Evolutionary conservation across 805 yeast genomes (phyloP).

Genomic region (Wickerhamomyces rabaulensis): DNA sequence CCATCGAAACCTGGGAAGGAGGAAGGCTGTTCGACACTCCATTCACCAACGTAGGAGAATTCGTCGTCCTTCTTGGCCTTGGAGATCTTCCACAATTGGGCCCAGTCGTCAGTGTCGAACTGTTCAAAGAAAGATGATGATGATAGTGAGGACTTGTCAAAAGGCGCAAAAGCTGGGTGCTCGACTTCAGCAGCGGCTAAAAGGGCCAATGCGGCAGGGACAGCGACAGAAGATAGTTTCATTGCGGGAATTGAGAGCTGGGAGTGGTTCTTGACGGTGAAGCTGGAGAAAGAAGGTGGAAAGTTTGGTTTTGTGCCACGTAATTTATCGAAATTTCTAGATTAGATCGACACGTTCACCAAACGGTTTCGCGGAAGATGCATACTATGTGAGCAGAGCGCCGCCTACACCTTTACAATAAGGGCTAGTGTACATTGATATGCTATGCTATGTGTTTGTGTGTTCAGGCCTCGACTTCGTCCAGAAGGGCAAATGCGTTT

Average conservation of each 20-base stretch:
- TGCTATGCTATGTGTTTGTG: no score
- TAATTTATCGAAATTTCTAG: not conserved
- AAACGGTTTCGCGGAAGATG: not conserved
- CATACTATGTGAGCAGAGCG: no score
- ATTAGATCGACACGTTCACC: no score
- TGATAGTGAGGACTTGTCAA: conserved; percentile 30
- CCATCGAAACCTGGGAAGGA: conserved; percentile 53
- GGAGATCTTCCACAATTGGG: conserved; percentile 56
- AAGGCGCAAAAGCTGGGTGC: conserved; percentile 30
- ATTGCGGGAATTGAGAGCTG: conserved; percentile 3
- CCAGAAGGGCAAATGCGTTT: conserved; percentile 27
- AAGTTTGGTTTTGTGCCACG: not conserved
- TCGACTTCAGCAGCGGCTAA: conserved; percentile 11
- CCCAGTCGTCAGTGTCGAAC: conserved; percentile 39
- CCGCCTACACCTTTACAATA: no score
- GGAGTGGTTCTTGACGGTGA: not conserved
- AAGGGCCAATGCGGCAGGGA: conserved; percentile 20
- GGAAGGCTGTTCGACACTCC: conserved; percentile 65
- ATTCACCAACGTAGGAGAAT: conserved; percentile 62
- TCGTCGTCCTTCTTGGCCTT: conserved; percentile 46
- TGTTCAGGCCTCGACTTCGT: conserved; percentile 13
- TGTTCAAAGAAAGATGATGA: conserved; percentile 59
- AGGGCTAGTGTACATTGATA: not conserved
- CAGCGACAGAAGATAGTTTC: conserved; percentile 19
- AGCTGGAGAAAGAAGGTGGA: not conserved